A percentile compares a stretch with the other conserved stretches of the same genome.
Conservation (phyloP, 129 eudicot genomes). For the Ambrosia trifida region DNA sequence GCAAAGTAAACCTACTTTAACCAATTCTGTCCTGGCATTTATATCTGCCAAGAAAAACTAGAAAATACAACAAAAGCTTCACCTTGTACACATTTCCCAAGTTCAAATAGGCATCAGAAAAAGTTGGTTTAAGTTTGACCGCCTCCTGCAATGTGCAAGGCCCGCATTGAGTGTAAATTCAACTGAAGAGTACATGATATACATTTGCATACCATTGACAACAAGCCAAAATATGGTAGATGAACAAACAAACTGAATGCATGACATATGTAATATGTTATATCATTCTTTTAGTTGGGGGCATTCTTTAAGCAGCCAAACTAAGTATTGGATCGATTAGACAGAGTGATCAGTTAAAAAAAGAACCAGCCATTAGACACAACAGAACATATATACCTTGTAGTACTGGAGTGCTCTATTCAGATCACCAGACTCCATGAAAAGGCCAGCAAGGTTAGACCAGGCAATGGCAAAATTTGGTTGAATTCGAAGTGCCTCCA, state of each 20-base stretch:
- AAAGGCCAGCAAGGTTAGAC: constrained; percentile 97
- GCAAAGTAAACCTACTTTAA: constrained; percentile 23
- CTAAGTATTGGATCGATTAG: neutral
- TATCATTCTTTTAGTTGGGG: neutral
- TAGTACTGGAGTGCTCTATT: constrained; percentile 87
- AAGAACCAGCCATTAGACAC: constrained; percentile 7
- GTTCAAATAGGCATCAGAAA: constrained; percentile 82
- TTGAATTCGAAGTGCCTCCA: constrained; percentile 87
- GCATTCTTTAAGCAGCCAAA: constrained; percentile 19
- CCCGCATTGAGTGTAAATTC: constrained; percentile 15
- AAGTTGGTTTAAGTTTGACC: constrained; percentile 82
- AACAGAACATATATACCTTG: constrained; percentile 51
- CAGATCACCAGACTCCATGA: constrained; percentile 92
- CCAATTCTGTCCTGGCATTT: constrained; percentile 14
- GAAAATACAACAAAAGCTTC: constrained; percentile 26
- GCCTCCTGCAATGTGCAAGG: constrained; percentile 65
- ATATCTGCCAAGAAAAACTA: constrained; percentile 36
- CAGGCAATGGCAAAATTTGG: constrained; percentile 96
- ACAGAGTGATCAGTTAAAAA: neutral
- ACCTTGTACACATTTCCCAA: constrained; percentile 95
- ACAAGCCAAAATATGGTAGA: constrained; percentile 5
- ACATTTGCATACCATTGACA: constrained; percentile 11
- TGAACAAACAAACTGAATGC: constrained; percentile 14
- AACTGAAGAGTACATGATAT: constrained; percentile 10
- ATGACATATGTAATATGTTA: constrained; percentile 2